These are phyloP conservation scores for Cryptococcus sp. DNA, from an alignment of 1,284 basidiomycete genomes.

Conservation along the genomic window DNA sequence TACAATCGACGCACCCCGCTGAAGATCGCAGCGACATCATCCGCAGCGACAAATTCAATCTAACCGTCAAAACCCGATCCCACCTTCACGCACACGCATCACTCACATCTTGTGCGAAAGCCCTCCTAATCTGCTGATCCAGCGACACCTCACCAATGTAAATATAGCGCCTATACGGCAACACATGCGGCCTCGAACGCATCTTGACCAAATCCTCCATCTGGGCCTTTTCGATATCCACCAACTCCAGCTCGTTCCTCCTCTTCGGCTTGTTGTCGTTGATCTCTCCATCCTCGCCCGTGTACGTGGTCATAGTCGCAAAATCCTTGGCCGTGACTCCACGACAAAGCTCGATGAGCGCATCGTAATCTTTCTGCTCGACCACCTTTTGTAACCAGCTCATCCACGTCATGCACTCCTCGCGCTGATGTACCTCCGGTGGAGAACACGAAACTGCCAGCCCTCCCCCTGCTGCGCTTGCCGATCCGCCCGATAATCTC, in stretches of 20 bases:
- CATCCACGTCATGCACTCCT: conserved; percentile 20
- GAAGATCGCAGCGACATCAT: conserved; percentile 27
- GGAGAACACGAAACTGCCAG: conserved; percentile 25
- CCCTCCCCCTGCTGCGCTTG: conserved; percentile 16
- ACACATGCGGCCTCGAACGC: conserved; percentile 21
- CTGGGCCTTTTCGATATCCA: conserved; percentile 19
- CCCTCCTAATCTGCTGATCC: conserved; percentile 4
- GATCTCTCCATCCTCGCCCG: not conserved
- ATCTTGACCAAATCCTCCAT: conserved; percentile 26
- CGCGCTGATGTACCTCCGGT: conserved; percentile 13
- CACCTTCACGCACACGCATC: not conserved
- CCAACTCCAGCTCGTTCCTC: conserved; percentile 4
- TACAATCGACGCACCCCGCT: conserved; percentile 18
- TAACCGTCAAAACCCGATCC: not conserved
- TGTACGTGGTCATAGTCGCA: not conserved
- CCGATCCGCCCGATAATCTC: conserved; percentile 13
- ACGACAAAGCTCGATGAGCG: conserved; percentile 17
- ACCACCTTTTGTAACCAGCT: conserved; percentile 20
- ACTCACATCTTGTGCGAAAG: conserved; percentile 10
- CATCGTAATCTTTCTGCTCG: conserved; percentile 10
- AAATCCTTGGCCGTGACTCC: conserved; percentile 7
- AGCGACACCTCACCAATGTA: conserved; percentile 24
- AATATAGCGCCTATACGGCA: conserved; percentile 30
- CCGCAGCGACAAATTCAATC: conserved; percentile 26
- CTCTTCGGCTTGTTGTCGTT: not conserved